These are phyloP conservation scores for Breviolum minutum DNA, from an alignment of 73 alveolate genomes.

Conservation along the genomic window DNA sequence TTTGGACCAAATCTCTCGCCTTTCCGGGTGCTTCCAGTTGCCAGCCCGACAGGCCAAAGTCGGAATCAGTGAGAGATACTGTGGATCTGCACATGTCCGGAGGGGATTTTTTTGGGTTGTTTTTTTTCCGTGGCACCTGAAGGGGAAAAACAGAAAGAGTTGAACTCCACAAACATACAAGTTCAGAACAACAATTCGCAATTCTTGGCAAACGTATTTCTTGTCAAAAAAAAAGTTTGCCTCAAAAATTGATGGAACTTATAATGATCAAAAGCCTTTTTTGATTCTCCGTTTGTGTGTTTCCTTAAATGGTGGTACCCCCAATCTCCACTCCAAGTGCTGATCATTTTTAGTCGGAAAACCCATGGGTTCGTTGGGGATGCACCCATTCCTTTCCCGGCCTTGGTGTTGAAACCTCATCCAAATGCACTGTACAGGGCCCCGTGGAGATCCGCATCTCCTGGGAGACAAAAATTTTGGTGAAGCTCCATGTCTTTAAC, in stretches of 20 bases:
- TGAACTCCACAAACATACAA: too few relatives aligned
- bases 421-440: slow-evolving; percentile 47
- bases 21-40: slow-evolving; percentile 82
- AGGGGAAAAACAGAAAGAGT: too few relatives aligned
- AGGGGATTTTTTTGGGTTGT: not conserved
- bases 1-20: not conserved
- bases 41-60: slow-evolving; percentile 76
- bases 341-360: too few relatives aligned
- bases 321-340: too few relatives aligned
- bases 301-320: too few relatives aligned
- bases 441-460: slow-evolving; percentile 40
- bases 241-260: not conserved
- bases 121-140: too few relatives aligned
- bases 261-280: not conserved
- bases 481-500: too few relatives aligned
- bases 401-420: slow-evolving; percentile 62
- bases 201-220: not conserved
- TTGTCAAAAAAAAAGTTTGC: not conserved
- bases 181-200: too few relatives aligned
- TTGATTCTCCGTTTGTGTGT: too few relatives aligned
- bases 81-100: not conserved
- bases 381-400: not conserved
- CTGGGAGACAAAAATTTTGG: not conserved
- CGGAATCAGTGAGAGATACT: slow-evolving; percentile 68
- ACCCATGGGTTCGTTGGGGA: too few relatives aligned